Evolutionary conservation across 2,329 filamentous ascomycete species (phyloP).

Genomic region (Phialemoniopsis sp.): DNA sequence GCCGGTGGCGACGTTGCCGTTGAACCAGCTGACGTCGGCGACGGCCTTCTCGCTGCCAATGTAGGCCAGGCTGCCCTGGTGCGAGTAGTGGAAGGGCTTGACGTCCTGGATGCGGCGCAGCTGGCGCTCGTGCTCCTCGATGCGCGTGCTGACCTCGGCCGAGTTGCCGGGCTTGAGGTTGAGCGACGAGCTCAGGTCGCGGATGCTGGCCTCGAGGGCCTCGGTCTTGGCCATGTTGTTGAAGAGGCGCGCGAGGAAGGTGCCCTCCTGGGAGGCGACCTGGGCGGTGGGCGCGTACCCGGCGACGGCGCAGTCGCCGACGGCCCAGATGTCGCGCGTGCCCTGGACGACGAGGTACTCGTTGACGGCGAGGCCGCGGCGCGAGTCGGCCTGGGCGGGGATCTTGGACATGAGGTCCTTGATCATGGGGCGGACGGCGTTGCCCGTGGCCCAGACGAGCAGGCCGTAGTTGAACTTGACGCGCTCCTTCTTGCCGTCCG

Average conservation of each 20-base stretch:
- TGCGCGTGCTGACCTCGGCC: slow-evolving; percentile 67
- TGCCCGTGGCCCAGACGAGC: slow-evolving; percentile 97
- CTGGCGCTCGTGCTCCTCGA: slow-evolving; percentile 82
- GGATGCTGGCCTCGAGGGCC: slow-evolving; percentile 71
- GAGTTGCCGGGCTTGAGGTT: slow-evolving; percentile 61
- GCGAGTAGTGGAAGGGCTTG: slow-evolving; percentile 97
- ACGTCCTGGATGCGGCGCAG: slow-evolving; percentile 88
- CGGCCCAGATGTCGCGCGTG: slow-evolving; percentile 94
- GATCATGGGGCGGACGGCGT: slow-evolving; percentile 84
- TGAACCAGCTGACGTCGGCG: slow-evolving; percentile 95
- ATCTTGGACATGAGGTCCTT: slow-evolving; percentile 90
- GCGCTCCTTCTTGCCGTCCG: slow-evolving; percentile 79
- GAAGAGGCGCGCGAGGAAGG: slow-evolving; percentile 91
- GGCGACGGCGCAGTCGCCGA: slow-evolving; percentile 94
- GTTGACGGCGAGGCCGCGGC: slow-evolving; percentile 92
- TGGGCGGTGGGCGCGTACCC: slow-evolving; percentile 98
- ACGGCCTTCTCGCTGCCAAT: slow-evolving; percentile 97
- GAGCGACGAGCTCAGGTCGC: slow-evolving; percentile 59
- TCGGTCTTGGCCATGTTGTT: slow-evolving; percentile 99
- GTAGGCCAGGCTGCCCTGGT: slow-evolving; percentile 95
- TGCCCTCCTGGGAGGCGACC: slow-evolving; percentile 92
- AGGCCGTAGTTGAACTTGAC: slow-evolving; percentile 89
- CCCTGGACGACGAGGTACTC: slow-evolving; percentile 99
- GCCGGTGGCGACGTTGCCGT: slow-evolving; percentile 90
- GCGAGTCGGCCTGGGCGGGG: slow-evolving; percentile 90